Evolutionary conservation across 257 asterid genomes (phyloP), one percentile per base, ranked within the genome.

Genomic region (Hygrophila difformis): DNA sequence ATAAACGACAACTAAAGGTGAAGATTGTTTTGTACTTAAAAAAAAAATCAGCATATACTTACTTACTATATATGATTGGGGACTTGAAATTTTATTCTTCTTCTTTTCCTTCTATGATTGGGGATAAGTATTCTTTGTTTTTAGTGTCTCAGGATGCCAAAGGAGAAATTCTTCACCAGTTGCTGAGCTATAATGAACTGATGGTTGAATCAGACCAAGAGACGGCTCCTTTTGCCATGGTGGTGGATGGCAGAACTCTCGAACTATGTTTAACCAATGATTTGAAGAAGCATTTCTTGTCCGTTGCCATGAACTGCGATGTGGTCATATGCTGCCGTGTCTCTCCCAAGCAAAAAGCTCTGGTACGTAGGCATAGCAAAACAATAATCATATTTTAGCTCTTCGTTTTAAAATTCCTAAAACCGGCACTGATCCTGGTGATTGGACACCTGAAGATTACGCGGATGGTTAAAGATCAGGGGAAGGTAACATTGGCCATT

Each of bases 291-390:
- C 52, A 79, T 1, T 85, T 89, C 66, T 66, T 85, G 83, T 87
- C 74, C 52, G 93, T 89, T 41, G 94, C 96, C 1, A 29, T 75
- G 48, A 67, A 57, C 53, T 89, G 98, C 48, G 71, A 78, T 26
- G 82, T 96, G 36, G 94, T 89, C 56, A 85, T 89, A 63, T 89
- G 98, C 65, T 89, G 98, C 49, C 93, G 98, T 53, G 68, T 94
- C 45, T 73, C 94, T 2, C 98, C 98, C 31, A 89, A 89, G 66
- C 98, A 89, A 71, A 85, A 89, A 71, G 98, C 98, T 52, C 92
- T 82, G 35, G 98, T 89, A 65, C 51, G 96, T 73, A 42, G 59
- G 39, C 12, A 45, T n/a, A n/a, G n/a, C n/a, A n/a, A 40, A 13
- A 47, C 49, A 42, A 14, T 2, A 11, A 24, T 62, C 43, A 51